Conservation (phyloP, 2,329 filamentous ascomycete genomes). For the Cladosporium sp. region DNA sequence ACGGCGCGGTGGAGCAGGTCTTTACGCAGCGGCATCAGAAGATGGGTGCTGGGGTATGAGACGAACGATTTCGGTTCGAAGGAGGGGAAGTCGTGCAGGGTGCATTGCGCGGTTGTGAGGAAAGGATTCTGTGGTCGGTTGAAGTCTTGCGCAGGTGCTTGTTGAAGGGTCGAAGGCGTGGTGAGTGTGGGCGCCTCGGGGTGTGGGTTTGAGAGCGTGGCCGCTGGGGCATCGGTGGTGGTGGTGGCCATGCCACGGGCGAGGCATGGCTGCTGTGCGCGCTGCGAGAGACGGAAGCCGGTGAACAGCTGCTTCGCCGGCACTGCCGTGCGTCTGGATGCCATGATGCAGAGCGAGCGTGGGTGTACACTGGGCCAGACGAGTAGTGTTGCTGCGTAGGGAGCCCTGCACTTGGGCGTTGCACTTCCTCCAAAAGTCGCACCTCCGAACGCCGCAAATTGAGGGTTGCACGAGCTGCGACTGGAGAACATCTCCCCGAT, state of each 20-base stretch:
- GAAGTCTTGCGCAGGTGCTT: constrained; percentile 23
- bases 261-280: constrained; percentile 28
- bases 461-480: not conserved
- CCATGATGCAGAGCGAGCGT: constrained; percentile 29
- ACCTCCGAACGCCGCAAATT: constrained; percentile 10
- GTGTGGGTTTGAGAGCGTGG: constrained; percentile 28
- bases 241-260: constrained; percentile 57
- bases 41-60: constrained; percentile 74
- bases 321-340: constrained; percentile 35
- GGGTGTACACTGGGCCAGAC: not conserved
- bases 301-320: constrained; percentile 34
- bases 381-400: not conserved
- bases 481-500: not conserved
- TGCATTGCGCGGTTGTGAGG: constrained; percentile 67
- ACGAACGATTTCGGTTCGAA: constrained; percentile 79
- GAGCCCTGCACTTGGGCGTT: constrained; percentile 6
- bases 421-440: not conserved
- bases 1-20: constrained; percentile 92
- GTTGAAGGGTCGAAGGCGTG: not conserved
- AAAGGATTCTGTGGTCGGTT: constrained; percentile 37
- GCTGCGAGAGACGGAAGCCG: constrained; percentile 20
- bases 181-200: constrained; percentile 11
- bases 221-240: constrained; percentile 30
- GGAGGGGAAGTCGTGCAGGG: constrained; percentile 83
- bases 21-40: constrained; percentile 79